Percentiles rank a stretch among this genome's conserved stretches.
Conservation (phyloP, 2,329 filamentous ascomycete genomes). For the Chaetomiaceae sp. region DNA sequence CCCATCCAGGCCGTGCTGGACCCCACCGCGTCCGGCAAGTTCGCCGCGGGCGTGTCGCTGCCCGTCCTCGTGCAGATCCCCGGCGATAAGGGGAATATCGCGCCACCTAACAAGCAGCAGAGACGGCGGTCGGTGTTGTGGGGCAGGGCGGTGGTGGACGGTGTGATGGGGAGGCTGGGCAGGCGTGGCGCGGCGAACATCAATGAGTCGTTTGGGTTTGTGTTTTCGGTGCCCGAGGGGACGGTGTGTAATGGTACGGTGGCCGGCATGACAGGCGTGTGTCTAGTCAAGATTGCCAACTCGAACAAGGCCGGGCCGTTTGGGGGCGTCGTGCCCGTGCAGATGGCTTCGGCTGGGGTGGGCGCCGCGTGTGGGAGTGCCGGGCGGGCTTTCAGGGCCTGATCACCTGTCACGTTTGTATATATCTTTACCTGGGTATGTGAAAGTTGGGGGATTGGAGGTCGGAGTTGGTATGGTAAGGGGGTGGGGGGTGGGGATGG, state of each 20-base stretch:
- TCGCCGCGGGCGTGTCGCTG: constrained; percentile 29
- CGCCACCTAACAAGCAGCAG: constrained; percentile 13
- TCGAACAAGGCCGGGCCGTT: constrained; percentile 37
- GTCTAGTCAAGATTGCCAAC: constrained; percentile 42
- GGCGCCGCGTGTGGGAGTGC: background rate
- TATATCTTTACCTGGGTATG: too few species aligned
- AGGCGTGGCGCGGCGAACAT: constrained; percentile 27
- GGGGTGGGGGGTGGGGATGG: too few species aligned
- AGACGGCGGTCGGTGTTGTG: constrained; percentile 1
- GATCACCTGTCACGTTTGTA: too few species aligned
- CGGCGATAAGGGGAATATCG: constrained; percentile 25
- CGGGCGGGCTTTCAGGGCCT: background rate
- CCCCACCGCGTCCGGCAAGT: constrained; percentile 34
- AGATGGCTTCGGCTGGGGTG: constrained; percentile 29
- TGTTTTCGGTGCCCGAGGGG: constrained; percentile 28
- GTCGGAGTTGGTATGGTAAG: too few species aligned
- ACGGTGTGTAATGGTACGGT: constrained; percentile 37
- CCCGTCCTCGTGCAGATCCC: constrained; percentile 34
- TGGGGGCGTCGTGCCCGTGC: constrained; percentile 38
- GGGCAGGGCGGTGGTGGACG: background rate
- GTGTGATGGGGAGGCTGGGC: background rate
- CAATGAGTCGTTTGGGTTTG: constrained; percentile 24
- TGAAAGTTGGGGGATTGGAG: too few species aligned
- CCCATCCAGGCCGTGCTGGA: constrained; percentile 37
- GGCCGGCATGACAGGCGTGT: constrained; percentile 33